Evolutionary conservation across 495 filamentous ascomycete genomes (phyloP), one percentile per base, ranked within the genome.

Genomic region (Mycothermus thermophilus): DNA sequence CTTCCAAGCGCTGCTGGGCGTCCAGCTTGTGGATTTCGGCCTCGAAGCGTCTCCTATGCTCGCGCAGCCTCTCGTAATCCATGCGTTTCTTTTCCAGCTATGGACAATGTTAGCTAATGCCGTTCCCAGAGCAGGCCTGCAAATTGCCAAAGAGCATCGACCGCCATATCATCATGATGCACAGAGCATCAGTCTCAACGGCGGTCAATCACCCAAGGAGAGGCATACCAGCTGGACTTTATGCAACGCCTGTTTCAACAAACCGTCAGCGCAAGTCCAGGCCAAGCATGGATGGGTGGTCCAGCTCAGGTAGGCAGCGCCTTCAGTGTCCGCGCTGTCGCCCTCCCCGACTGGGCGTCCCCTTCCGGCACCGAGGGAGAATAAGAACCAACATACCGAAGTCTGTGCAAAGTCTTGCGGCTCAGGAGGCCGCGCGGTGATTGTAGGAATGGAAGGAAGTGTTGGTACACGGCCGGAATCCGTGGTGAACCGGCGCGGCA

Each of bases 81-180:
- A 80, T 65, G 31, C 80, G 79, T 54, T 93, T 94, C 58, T 85
- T 92, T 56, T 95, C 90, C 49, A 93, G 70, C 87, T 97, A 50
- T 34, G 30, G 26, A 0, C 7, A 6, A 17, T n/a, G 47, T 54
- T 28, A 51, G 47, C 38, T 37, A 39, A 37, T 27, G 30, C 27
- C 14, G 20, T 47, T 32, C 14, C 9, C 7, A 21, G 14, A 5
- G 18, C 34, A 21, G 8, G 18, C 5, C 9, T n/a, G n/a, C n/a
- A n/a, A n/a, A n/a, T n/a, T n/a, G n/a, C n/a, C n/a, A n/a, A n/a
- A n/a, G n/a, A n/a, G n/a, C n/a, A n/a, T n/a, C n/a, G n/a, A n/a
- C n/a, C n/a, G n/a, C n/a, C n/a, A n/a, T n/a, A n/a, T n/a, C n/a
- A n/a, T n/a, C n/a, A n/a, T n/a, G n/a, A n/a, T n/a, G n/a, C n/a